Evolutionary conservation across 768 basidiomycete species (phyloP).

Genomic region (Suillus hirtellus): DNA sequence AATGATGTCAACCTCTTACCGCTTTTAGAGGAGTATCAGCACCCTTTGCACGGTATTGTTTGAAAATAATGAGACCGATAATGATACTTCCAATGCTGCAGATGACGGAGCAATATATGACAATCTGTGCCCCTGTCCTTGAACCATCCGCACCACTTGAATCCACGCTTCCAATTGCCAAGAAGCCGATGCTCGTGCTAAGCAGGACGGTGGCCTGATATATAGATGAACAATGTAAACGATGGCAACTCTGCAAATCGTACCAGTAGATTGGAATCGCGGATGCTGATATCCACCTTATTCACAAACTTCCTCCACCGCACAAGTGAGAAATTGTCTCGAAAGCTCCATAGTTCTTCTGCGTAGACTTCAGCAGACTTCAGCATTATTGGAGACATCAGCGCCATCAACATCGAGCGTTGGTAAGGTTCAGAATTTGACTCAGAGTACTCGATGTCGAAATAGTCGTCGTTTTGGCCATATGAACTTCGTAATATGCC

Average conservation of each 20-base stretch:
- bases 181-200: conserved; percentile 26
- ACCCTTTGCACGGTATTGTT: conserved; percentile 34
- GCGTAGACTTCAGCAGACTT: conserved; percentile 30
- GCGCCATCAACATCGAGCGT: conserved; percentile 21
- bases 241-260: background rate
- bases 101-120: conserved; percentile 31
- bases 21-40: conserved; percentile 33
- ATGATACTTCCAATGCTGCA: conserved; percentile 32
- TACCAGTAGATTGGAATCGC: conserved; percentile 33
- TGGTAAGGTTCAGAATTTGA: conserved; percentile 18
- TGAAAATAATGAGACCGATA: conserved; percentile 31
- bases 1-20: conserved; percentile 14
- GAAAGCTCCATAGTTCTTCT: conserved; percentile 29
- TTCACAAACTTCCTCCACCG: conserved; percentile 32
- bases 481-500: conserved; percentile 31
- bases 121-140: conserved; percentile 25
- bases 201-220: conserved; percentile 31
- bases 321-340: conserved; percentile 25
- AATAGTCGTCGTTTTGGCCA: conserved; percentile 33
- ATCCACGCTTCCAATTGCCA: conserved; percentile 20
- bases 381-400: conserved; percentile 26
- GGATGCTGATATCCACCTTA: conserved; percentile 33
- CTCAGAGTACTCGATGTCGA: conserved; percentile 28
- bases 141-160: background rate
- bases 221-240: background rate